Base-by-base conservation (phyloP, 176 grass and related monocot genomes). In the Hsuehochloa calcarea region DNA sequence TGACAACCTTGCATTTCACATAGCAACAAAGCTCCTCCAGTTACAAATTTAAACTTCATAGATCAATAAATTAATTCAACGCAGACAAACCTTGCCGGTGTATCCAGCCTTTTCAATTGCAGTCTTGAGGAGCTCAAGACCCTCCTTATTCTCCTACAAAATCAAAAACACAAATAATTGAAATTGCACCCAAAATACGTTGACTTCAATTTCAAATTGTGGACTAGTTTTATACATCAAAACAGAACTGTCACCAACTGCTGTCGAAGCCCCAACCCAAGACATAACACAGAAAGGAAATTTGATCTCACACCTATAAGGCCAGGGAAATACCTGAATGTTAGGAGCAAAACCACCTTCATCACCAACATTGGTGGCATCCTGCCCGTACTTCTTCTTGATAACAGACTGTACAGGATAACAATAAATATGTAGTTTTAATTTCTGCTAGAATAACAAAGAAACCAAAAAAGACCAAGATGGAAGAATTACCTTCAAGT, bases 301-400 rank as follows among this genome's bases (percentile, higher is more conserved):
- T 3, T 20, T 19, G 13, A 78, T 81, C 15, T 10, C 13, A 43
- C 11, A 43, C 50, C 20, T 80, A 13, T 22, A 69, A 61, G 41
- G 13, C 8, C 39, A 43, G 31, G 16, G 29, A 58, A 74, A 85
- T 31, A 97, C 96, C 96, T 95, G 96, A 83, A 98, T 95, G 87
- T 98, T 98, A 43, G 96, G 96, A 81, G 96, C 96, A 85, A 98
- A 98, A 84, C 96, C 96, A 83, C 96, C 96, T 89, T 98, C 96
- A 80, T 98, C 96, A 65, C 96, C 96, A 46, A 98, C 93, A 85
- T 98, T 98, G 56, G 93, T 95, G 72, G 96, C 96, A 89, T 98
- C 96, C 38, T 93, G 96, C 31, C 96, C 96, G 16, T 98, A 98
- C 87, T 98, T 98, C 91, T 98, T 98, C 93, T 98, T 98, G 85